Percentiles rank a stretch among this genome's conserved stretches.
These are phyloP conservation scores for Cylindrotheca closterium DNA, from an alignment of 108 stramenopile species.

Conservation along the genomic window DNA sequence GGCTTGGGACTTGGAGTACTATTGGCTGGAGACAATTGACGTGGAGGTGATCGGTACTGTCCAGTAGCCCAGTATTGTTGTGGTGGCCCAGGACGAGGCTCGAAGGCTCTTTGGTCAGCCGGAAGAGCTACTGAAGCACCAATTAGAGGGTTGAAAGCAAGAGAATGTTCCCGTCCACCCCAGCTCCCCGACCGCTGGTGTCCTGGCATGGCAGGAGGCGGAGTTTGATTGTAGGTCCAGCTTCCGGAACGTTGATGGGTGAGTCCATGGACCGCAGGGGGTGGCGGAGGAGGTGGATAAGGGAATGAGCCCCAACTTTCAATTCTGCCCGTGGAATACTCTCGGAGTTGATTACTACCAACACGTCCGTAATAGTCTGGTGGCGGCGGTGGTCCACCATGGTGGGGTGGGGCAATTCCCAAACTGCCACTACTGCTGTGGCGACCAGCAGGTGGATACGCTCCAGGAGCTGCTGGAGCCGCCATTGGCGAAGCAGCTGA, in stretches of 20 bases:
- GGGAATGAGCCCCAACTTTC: slow-evolving; percentile 37
- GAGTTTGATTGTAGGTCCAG: slow-evolving; percentile 23
- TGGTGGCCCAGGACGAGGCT: slow-evolving; percentile 13
- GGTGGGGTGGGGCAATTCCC: slow-evolving; percentile 38
- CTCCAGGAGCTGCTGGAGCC: slow-evolving; percentile 5
- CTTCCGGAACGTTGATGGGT: slow-evolving; percentile 37
- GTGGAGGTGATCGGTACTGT: slow-evolving; percentile 17
- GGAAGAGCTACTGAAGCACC: slow-evolving; percentile 44
- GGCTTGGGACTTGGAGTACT: slow-evolving; percentile 23
- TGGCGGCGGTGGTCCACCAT: slow-evolving; percentile 31
- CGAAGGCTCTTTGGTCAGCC: slow-evolving; percentile 34
- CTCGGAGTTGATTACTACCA: slow-evolving; percentile 11
- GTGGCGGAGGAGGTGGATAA: slow-evolving; percentile 14
- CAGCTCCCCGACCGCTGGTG: slow-evolving; percentile 38
- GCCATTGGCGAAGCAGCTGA: not conserved
- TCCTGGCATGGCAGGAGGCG: slow-evolving; percentile 17
- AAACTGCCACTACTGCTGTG: slow-evolving; percentile 38
- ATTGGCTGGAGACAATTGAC: slow-evolving; percentile 12
- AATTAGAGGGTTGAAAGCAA: slow-evolving; percentile 51
- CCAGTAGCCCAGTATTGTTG: slow-evolving; percentile 42
- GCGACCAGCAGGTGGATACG: slow-evolving; percentile 6
- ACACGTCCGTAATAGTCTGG: slow-evolving; percentile 37
- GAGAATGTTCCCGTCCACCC: slow-evolving; percentile 25
- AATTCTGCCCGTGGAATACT: slow-evolving; percentile 27
- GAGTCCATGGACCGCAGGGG: slow-evolving; percentile 8